Percentiles rank a stretch among this genome's conserved stretches.
These are phyloP conservation scores for Lentinula detonsa DNA, from an alignment of 768 basidiomycete species.

Conservation along the genomic window DNA sequence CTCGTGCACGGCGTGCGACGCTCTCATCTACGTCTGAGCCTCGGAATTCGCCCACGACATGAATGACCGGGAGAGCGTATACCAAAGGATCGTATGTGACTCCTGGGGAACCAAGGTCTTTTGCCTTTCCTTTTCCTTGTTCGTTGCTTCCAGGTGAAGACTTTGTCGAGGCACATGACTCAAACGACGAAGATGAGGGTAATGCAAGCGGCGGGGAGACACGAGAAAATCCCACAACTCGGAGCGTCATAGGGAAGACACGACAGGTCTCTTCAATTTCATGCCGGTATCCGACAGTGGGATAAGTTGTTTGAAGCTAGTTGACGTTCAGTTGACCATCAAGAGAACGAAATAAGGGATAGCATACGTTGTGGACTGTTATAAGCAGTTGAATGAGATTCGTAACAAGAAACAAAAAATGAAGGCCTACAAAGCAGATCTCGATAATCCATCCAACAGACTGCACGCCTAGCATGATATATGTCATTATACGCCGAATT, in stretches of 20 bases:
- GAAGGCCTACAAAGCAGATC: conserved; percentile 41
- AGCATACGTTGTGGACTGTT: conserved; percentile 33
- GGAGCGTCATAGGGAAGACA: conserved; percentile 49
- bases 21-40: conserved; percentile 28
- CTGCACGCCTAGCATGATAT: conserved; percentile 34
- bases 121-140: not conserved
- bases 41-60: conserved; percentile 38
- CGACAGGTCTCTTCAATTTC: conserved; percentile 37
- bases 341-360: not conserved
- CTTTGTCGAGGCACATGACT: conserved; percentile 7
- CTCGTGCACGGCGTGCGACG: conserved; percentile 28
- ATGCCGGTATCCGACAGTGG: conserved; percentile 2
- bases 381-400: not conserved
- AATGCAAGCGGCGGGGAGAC: not conserved
- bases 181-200: conserved; percentile 12
- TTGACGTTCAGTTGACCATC: not conserved
- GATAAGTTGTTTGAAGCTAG: not conserved
- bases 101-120: not conserved
- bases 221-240: conserved; percentile 28
- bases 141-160: conserved; percentile 8
- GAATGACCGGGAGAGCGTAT: conserved; percentile 43
- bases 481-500: not conserved
- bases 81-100: conserved; percentile 14
- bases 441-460: conserved; percentile 56
- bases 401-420: not conserved